Base-by-base conservation (phyloP, 1,284 basidiomycete genomes). In the Ustilago lituana region DNA sequence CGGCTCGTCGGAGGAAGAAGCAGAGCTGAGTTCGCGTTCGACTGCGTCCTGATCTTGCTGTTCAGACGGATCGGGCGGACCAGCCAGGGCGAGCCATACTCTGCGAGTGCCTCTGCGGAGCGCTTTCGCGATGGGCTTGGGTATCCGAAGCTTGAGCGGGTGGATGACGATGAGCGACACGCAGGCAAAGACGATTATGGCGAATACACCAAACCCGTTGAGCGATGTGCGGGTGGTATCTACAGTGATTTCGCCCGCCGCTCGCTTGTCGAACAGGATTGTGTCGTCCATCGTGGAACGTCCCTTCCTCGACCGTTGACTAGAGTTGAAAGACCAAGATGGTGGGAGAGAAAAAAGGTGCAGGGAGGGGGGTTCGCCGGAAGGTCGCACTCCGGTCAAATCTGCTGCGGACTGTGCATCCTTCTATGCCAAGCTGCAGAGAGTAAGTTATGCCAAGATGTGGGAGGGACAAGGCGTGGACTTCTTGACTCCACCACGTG, bases 121-220 rank as follows among this genome's bases (percentile, higher is more conserved):
- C n/a, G 39, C 8, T 1, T 17, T 44, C 1, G 70, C 55, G 12
- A 79, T 36, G 11, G 32, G 24, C 2, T 32, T 31, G 0, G 79
- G 79, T 4, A 80, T 40, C 3, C 53, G 76, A n/a, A 80, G 63
- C 35, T 50, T 50, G 19, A 80, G 38, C 1, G 79, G 79, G 23
- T 55, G 61, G 26, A 79, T 80, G 44, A 77, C 76, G 44, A 81
- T 53, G n/a, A 80, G 63, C 20, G 77, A 74, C 6, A 80, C 78
- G 38, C 64, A 38, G 22, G 78, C 74, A 45, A 81, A 79, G 43
- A 81, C 79, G 52, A 80, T 65, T 69, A 81, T 60, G 36, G 77
- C 70, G 39, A 81, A 79, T 48, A 81, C 66, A 31, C 79, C 79
- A 49, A 77, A 77, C n/a, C 77, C 78, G 47, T 79, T 70, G 22